A percentile compares a stretch with the other conserved stretches of the same genome.
phyloP scores from a whole-genome alignment of 116 monocot species.

The Thalassia testudinum region DNA sequence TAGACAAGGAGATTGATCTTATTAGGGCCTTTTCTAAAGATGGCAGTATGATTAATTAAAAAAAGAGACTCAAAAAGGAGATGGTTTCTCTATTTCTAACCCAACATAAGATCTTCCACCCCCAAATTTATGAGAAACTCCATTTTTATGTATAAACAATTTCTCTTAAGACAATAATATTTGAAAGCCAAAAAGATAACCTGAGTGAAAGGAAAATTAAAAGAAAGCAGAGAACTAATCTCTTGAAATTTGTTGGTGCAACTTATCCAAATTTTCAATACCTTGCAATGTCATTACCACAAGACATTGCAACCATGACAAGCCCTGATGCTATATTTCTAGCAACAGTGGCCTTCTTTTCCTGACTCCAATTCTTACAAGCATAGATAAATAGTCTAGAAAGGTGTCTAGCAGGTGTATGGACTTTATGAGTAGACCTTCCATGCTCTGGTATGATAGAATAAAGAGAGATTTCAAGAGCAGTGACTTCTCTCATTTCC shows the following conservation, averaged over 20 bases:
- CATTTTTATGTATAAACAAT: conserved; percentile 52
- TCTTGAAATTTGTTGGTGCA: neutral
- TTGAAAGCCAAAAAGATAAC: conserved; percentile 96
- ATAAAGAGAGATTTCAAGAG: conserved; percentile 94
- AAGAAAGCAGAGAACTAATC: neutral
- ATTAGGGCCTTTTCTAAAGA: too few species aligned
- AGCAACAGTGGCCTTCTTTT: conserved; percentile 78
- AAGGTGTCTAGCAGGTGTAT: conserved; percentile 86
- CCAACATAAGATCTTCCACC: conserved; percentile 7
- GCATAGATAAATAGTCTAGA: conserved; percentile 87
- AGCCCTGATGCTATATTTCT: conserved; percentile 87
- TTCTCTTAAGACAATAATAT: conserved; percentile 73
- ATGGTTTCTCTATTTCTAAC: too few species aligned
- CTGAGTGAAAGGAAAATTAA: conserved; percentile 27
- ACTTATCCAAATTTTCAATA: conserved; percentile 12
- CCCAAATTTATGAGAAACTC: conserved; percentile 26
- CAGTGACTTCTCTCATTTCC: conserved; percentile 92
- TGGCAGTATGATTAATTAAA: too few species aligned
- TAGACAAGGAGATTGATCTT: too few species aligned
- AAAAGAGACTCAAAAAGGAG: too few species aligned
- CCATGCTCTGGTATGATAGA: conserved; percentile 91
- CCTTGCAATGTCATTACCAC: conserved; percentile 92
- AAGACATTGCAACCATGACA: conserved; percentile 71
- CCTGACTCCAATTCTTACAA: conserved; percentile 61
- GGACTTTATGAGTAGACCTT: conserved; percentile 90